Conservation (phyloP, 495 filamentous ascomycete genomes). For the Tuber borchii region DNA sequence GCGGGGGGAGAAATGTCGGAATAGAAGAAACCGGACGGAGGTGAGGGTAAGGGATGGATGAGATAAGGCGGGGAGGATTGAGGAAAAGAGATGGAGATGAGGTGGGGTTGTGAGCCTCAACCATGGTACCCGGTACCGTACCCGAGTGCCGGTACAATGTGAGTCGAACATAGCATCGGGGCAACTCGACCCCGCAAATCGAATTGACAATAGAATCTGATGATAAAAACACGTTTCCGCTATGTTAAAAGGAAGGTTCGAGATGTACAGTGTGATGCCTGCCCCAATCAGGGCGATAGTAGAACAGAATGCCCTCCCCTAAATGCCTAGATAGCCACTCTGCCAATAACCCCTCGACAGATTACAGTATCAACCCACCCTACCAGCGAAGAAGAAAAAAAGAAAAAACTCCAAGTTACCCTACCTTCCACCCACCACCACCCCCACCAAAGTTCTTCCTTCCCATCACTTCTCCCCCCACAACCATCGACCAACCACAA, state of each 20-base stretch:
- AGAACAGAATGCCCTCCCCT: neutral
- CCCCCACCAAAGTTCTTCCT: conserved; percentile 37
- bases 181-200: neutral
- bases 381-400: neutral
- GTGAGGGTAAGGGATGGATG: neutral
- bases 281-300: neutral
- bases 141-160: neutral
- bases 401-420: neutral
- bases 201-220: neutral
- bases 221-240: neutral
- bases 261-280: neutral
- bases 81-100: neutral
- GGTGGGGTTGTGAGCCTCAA: neutral
- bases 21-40: neutral
- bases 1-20: neutral
- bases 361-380: too few species aligned
- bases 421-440: neutral
- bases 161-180: neutral
- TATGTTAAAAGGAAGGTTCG: neutral
- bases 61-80: neutral
- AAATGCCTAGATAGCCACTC: neutral
- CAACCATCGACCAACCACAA: conserved; percentile 29
- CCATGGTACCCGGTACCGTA: too few species aligned
- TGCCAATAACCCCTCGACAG: too few species aligned
- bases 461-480: conserved; percentile 67